Evolutionary conservation across 2,329 filamentous ascomycete genomes (phyloP).

Genomic region (Aspergillus sp.): DNA sequence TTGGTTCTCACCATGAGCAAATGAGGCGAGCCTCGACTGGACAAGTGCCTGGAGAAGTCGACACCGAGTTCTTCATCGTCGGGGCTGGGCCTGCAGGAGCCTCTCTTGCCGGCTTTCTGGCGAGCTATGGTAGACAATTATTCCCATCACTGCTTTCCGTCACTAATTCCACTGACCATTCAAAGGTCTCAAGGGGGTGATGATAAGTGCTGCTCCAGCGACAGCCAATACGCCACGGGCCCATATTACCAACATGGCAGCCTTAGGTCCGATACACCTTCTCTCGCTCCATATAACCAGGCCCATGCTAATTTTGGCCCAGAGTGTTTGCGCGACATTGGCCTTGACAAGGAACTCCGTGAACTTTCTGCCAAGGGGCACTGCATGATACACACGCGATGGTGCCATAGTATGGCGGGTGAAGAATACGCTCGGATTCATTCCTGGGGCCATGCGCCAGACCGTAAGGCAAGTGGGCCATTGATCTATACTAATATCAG

Average conservation of each 20-base stretch:
- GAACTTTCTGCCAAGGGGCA: conserved; percentile 4
- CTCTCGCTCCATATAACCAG: not conserved
- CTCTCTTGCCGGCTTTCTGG: conserved; percentile 55
- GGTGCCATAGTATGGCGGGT: conserved; percentile 54
- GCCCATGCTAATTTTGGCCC: not conserved
- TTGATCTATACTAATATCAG: not conserved
- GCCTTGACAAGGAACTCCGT: not conserved
- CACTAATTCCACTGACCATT: not conserved
- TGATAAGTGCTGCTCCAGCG: conserved; percentile 51
- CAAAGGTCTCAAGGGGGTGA: conserved; percentile 52
- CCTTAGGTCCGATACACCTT: not conserved
- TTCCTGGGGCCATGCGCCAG: conserved; percentile 53
- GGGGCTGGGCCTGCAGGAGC: conserved; percentile 57
- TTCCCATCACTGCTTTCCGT: not conserved
- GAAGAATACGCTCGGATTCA: conserved; percentile 52
- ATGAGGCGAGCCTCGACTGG: too few species aligned
- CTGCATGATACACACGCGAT: conserved; percentile 53
- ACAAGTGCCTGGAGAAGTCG: not conserved
- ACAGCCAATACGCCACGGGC: conserved; percentile 59
- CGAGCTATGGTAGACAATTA: conserved; percentile 42
- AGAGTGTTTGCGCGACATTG: not conserved
- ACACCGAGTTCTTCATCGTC: conserved; percentile 51
- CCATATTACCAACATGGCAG: conserved; percentile 55
- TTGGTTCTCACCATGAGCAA: too few species aligned
- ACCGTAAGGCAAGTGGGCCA: conserved; percentile 35